phyloP scores from a whole-genome alignment of 352 stramenopile genomes.

The Globisporangium cystogenes region DNA sequence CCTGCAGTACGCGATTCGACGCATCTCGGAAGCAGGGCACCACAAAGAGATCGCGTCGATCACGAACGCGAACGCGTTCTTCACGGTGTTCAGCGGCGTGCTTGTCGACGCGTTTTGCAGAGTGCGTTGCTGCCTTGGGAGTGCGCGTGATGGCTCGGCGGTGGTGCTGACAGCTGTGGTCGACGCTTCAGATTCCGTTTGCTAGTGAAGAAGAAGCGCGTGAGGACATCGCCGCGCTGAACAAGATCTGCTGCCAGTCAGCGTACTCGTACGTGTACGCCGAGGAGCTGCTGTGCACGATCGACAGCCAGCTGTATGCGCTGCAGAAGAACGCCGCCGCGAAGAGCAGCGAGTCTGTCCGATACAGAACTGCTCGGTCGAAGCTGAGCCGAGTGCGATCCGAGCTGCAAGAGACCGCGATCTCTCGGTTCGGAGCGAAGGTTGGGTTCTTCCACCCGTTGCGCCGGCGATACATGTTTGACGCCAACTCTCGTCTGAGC shows the following conservation, averaged over 20 bases:
- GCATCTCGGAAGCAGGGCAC: constrained; percentile 80
- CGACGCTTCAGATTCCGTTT: constrained; percentile 59
- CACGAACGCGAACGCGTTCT: constrained; percentile 79
- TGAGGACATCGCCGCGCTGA: constrained; percentile 64
- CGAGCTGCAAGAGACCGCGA: constrained; percentile 71
- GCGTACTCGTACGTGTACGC: constrained; percentile 82
- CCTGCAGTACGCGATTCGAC: constrained; percentile 80
- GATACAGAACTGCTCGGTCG: constrained; percentile 55
- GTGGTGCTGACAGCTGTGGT: not conserved
- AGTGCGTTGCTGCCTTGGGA: constrained; percentile 19
- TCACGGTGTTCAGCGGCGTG: constrained; percentile 81
- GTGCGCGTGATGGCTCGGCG: not conserved
- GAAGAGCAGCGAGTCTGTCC: constrained; percentile 23
- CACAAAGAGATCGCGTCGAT: constrained; percentile 88
- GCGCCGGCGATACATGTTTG: constrained; percentile 54
- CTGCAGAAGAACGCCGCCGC: constrained; percentile 34
- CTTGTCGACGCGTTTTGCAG: constrained; percentile 70
- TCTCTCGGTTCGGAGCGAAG: constrained; percentile 56
- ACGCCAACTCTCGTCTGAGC: constrained; percentile 49
- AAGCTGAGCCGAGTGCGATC: constrained; percentile 68
- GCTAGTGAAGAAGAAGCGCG: constrained; percentile 72
- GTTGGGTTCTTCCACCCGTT: constrained; percentile 72
- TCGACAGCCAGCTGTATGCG: constrained; percentile 62
- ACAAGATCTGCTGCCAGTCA: constrained; percentile 83
- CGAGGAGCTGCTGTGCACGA: constrained; percentile 63